Base-by-base conservation (phyloP, 2,329 filamentous ascomycete species). In the Colletotrichum ledebouriae region DNA sequence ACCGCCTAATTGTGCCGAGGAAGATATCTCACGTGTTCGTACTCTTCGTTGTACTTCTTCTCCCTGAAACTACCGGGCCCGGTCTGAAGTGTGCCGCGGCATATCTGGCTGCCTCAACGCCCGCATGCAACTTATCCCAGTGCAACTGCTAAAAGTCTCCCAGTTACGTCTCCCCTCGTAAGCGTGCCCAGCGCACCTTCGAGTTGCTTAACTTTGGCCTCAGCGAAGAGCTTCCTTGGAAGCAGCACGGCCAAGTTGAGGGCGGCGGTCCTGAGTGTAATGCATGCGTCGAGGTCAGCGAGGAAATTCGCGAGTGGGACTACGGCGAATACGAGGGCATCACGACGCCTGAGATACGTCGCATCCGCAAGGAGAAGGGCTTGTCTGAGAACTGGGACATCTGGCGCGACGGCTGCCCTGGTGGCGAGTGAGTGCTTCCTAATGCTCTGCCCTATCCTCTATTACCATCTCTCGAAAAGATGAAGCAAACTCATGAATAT, bases 291-390 rank as follows among this genome's bases (percentile, higher is more conserved):
- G 84, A 92, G 73, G 81, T 93, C 70, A 92, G 90, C 1, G 86
- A 93, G 59, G 89, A 90, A 69, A 89, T 97, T 64, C 87, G 92
- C 15, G 93, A 96, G 78, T 96, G 94, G 93, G 91, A 96, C 79
- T 97, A 97, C 76, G 94, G 92, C 50, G 87, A 91, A 72, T 97
- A 97, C 76, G 93, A 97, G 80, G 94, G 94, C 9, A 86, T 96
- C 76, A 93, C 91, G 41, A 90, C 86, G 70, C 80, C 84, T 15
- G 84, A 93, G 72, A 97, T 97, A 75, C 84, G 87, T 58, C 83
- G 84, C 59, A 75, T 81, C 72, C 86, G 87, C 58, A 83, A 80
- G 68, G 82, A 85, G 73, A 82, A 88, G 67, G 92, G 92, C 7
- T 81, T 86, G 20, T 72, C 82, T 46, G 84, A 82, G 4, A 78